Conservation (phyloP, 2,329 filamentous ascomycete species). For the Arthrocladium fulminans region DNA sequence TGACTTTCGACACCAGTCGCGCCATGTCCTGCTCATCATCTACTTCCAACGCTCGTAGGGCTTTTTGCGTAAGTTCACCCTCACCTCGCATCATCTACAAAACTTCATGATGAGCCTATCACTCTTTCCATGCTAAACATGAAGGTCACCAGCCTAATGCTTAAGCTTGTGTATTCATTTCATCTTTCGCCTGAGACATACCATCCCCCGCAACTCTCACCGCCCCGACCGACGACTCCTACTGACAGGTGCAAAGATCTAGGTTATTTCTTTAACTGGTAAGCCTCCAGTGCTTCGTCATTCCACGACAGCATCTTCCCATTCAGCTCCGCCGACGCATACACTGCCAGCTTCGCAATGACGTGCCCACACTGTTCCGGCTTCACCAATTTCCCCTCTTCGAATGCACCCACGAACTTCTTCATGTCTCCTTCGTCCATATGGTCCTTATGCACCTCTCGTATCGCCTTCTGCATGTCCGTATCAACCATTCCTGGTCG, state of each 20-base stretch:
- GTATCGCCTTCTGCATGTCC: slow-evolving; percentile 76
- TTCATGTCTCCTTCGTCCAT: slow-evolving; percentile 51
- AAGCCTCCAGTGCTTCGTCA: slow-evolving; percentile 18
- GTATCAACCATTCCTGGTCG: slow-evolving; percentile 79
- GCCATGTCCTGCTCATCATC: no score
- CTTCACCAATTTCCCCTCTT: slow-evolving; percentile 61
- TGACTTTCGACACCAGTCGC: no score
- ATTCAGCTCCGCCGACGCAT: slow-evolving; percentile 57
- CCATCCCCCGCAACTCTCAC: background rate
- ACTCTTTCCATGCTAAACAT: slow-evolving; percentile 56
- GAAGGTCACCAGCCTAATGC: slow-evolving; percentile 44
- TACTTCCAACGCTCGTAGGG: no score
- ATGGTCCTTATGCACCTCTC: slow-evolving; percentile 57
- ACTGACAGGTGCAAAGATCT: slow-evolving; percentile 23
- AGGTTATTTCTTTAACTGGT: slow-evolving; percentile 13
- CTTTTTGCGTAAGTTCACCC: slow-evolving; percentile 10
- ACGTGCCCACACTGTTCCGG: slow-evolving; percentile 80
- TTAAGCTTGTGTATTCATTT: slow-evolving; percentile 51
- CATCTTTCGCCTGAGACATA: slow-evolving; percentile 53
- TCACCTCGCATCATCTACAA: background rate
- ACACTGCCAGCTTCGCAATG: slow-evolving; percentile 67
- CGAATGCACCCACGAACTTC: slow-evolving; percentile 62
- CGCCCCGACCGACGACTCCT: background rate
- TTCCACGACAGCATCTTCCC: slow-evolving; percentile 57
- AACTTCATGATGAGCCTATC: slow-evolving; percentile 44